A percentile compares a stretch with the other conserved stretches of the same genome.
Conservation (phyloP, 2,329 filamentous ascomycete species). For the Phyllosticta citrichinensis region DNA sequence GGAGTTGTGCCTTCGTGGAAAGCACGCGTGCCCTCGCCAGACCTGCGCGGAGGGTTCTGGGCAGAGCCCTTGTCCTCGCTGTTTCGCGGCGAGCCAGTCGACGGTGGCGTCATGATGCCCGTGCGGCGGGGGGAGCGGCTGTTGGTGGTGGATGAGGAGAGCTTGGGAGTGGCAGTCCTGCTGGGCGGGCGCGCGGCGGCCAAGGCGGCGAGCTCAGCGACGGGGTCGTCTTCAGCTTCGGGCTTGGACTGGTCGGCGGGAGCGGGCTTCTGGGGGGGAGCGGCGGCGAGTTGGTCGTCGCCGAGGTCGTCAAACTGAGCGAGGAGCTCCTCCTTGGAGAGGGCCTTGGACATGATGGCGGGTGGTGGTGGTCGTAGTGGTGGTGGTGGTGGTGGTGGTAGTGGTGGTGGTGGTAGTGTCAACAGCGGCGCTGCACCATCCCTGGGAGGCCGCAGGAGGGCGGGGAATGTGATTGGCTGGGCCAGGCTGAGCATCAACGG, state of each 20-base stretch:
- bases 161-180: conserved; percentile 73
- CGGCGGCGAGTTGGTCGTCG: conserved; percentile 20
- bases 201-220: conserved; percentile 79
- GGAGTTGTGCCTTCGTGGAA: conserved; percentile 64
- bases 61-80: conserved; percentile 50
- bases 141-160: conserved; percentile 37
- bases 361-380: background rate
- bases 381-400: background rate
- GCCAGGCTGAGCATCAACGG: background rate
- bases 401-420: background rate
- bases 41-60: conserved; percentile 49
- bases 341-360: conserved; percentile 28
- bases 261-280: conserved; percentile 22
- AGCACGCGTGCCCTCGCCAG: conserved; percentile 64
- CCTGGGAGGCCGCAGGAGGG: background rate
- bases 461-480: conserved; percentile 6
- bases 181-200: conserved; percentile 49
- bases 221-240: conserved; percentile 54
- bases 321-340: conserved; percentile 34
- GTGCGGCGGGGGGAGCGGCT: conserved; percentile 21
- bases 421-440: background rate
- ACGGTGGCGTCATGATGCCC: conserved; percentile 28
- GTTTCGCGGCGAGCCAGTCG: conserved; percentile 30
- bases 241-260: conserved; percentile 32
- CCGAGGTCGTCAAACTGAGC: conserved; percentile 37